Evolutionary conservation across 371 early-diverging fungal species (phyloP), one percentile per base, ranked within the genome.

Genomic region (Lichtheimia hyalospora): DNA sequence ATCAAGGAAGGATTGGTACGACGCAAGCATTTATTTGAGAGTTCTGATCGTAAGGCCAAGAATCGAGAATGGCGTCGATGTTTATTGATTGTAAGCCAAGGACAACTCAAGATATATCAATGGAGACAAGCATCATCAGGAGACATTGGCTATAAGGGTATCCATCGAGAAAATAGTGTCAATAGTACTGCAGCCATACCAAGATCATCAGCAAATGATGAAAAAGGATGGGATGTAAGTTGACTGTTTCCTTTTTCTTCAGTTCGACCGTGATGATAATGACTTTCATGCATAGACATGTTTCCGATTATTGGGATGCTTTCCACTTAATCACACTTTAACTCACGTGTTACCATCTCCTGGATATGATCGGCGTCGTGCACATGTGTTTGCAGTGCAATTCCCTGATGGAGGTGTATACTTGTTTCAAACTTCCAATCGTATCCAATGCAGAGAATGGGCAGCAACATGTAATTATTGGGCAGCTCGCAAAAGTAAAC

Each of bases 401-500:
- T 80, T 92, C 41, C 79, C 88, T 12, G 84, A 89, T 62, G 93
- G 93, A 15, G 88, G 88, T 13, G 88, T 90, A 14, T 89, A 89
- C 51, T 77, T 96, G 14, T 94, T 95, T 77, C 94, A 97, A 68
- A 84, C 89, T 1, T 70, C 74, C 3, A 83, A 82, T 4, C 80
- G 75, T 18, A 83, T 85, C 16, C 84, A 84, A 44, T 82, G 90
- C 15, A 81, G 79, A 40, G 89, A 85, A 55, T 97, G 97, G 97
- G 91, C 91, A 1, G 68, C 81, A 0, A 86, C 88, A 13, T 90
- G 96, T 61, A 96, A 96, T 74, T 93, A 89, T 62, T 96, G 96
- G 96, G 94, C 96, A 4, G 95, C 96, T 21, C 75, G 94, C 40
- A 87, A 87, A 57, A 90, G 89, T 59, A 92, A 90, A 66, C 93